A percentile compares a stretch with the other conserved stretches of the same genome.
phyloP scores from a whole-genome alignment of 768 basidiomycete genomes.

The Boletus barrowsii region DNA sequence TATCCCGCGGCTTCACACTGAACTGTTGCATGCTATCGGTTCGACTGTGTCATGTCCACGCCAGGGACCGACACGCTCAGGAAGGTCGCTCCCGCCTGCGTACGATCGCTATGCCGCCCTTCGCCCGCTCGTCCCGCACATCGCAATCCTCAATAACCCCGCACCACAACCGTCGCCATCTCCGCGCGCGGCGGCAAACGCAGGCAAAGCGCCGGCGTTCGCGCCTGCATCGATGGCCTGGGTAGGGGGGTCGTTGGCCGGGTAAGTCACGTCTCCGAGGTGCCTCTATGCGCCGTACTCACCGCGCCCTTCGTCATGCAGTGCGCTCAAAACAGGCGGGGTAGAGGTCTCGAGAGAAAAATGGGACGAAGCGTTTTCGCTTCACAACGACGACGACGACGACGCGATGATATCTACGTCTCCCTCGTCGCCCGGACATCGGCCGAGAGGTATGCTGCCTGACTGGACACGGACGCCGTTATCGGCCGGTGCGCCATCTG shows the following conservation, averaged over 20 bases:
- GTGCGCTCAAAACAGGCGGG: slow-evolving; percentile 84
- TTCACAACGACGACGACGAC: slow-evolving; percentile 44
- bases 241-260: slow-evolving; percentile 93
- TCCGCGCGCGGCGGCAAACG: slow-evolving; percentile 54
- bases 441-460: slow-evolving; percentile 53
- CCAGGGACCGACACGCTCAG: slow-evolving; percentile 34
- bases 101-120: slow-evolving; percentile 78
- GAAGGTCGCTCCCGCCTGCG: slow-evolving; percentile 40
- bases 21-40: slow-evolving; percentile 64
- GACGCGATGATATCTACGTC: slow-evolving; percentile 27
- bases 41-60: slow-evolving; percentile 35
- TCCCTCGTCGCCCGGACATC: slow-evolving; percentile 23
- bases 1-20: slow-evolving; percentile 80
- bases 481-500: slow-evolving; percentile 61
- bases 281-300: neutral
- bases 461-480: slow-evolving; percentile 79
- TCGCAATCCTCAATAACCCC: slow-evolving; percentile 87
- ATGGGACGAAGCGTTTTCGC: slow-evolving; percentile 71
- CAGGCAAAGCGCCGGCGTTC: slow-evolving; percentile 87
- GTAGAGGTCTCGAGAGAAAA: slow-evolving; percentile 77
- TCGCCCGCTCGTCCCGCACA: slow-evolving; percentile 64
- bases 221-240: slow-evolving; percentile 77
- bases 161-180: slow-evolving; percentile 49
- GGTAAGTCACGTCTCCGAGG: slow-evolving; percentile 46
- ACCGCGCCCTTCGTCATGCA: slow-evolving; percentile 24